A percentile compares a stretch with the other conserved stretches of the same genome.
Conservation (phyloP, 805 yeast genomes). For the Saccharomyces mikatae region DNA sequence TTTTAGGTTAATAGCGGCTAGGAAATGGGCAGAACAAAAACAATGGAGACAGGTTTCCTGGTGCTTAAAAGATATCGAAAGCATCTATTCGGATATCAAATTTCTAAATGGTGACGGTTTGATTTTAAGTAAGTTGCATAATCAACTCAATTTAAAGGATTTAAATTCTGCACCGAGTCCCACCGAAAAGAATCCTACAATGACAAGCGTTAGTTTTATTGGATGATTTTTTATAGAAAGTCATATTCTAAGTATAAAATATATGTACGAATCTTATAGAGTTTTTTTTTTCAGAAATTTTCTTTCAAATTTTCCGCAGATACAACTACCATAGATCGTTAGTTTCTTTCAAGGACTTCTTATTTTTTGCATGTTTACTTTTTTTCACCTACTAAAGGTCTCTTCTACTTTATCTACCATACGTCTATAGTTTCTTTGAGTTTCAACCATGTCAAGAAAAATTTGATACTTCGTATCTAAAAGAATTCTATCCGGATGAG, state of each 20-base stretch:
- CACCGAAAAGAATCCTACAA: not conserved
- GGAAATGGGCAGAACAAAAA: conserved; percentile 49
- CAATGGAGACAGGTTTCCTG: conserved; percentile 28
- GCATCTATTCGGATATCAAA: conserved; percentile 22
- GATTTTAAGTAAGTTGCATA: conserved; percentile 15
- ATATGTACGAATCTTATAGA: not conserved
- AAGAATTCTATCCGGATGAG: conserved; percentile 59
- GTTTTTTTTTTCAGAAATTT: not conserved
- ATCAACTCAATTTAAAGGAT: conserved; percentile 2
- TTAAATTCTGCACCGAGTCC: not conserved
- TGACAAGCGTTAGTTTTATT: not conserved
- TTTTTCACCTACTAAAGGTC: not conserved
- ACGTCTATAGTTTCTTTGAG: conserved; percentile 69
- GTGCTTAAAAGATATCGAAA: conserved; percentile 26
- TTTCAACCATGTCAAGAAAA: conserved; percentile 77
- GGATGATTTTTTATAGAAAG: not conserved
- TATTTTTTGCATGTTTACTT: not conserved
- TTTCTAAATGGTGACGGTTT: conserved; percentile 17
- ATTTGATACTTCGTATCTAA: conserved; percentile 75
- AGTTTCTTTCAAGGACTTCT: not conserved
- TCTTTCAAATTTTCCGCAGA: not conserved
- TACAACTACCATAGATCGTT: not conserved
- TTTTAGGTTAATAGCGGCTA: conserved; percentile 69
- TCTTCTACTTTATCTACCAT: conserved; percentile 47
- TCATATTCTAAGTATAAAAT: not conserved